phyloP scores from a whole-genome alignment of 176 grass and related monocot genomes.

The Ampelocalamus luodianensis region DNA sequence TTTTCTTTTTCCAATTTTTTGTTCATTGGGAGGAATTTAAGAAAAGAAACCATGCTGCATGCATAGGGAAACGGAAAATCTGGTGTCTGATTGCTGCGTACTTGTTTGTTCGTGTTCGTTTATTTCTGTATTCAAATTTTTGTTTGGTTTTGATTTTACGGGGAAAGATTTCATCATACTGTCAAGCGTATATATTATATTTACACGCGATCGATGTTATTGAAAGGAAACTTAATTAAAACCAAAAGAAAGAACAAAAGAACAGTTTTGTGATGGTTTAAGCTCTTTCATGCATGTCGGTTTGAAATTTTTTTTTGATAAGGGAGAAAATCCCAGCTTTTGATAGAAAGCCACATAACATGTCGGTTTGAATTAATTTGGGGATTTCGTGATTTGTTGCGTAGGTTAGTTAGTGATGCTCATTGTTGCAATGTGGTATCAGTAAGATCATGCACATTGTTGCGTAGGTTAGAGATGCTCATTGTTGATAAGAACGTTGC shows the following conservation, averaged over 20 bases:
- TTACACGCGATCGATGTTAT: background rate
- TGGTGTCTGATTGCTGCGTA: background rate
- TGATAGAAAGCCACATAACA: too few relatives aligned
- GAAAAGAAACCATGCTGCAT: conserved; percentile 17
- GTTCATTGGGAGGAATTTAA: background rate
- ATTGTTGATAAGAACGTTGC: background rate
- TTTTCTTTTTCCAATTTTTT: conserved; percentile 23
- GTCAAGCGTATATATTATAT: background rate
- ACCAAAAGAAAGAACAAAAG: background rate
- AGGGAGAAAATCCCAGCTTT: too few relatives aligned
- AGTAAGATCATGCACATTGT: too few relatives aligned
- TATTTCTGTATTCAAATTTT: background rate
- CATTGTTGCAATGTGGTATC: background rate
- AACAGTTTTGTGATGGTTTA: background rate
- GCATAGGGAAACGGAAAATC: background rate
- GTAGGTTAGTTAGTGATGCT: background rate
- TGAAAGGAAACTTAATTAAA: background rate
- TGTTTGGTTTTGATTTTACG: background rate
- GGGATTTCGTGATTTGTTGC: background rate
- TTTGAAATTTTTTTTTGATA: too few relatives aligned
- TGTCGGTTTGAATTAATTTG: background rate
- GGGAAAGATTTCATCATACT: background rate
- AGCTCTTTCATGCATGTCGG: background rate
- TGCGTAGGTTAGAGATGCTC: too few relatives aligned
- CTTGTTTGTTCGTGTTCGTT: background rate